Evolutionary conservation across 2,329 filamentous ascomycete genomes (phyloP), one percentile per base, ranked within the genome.

Genomic region (Exophiala spinifera): DNA sequence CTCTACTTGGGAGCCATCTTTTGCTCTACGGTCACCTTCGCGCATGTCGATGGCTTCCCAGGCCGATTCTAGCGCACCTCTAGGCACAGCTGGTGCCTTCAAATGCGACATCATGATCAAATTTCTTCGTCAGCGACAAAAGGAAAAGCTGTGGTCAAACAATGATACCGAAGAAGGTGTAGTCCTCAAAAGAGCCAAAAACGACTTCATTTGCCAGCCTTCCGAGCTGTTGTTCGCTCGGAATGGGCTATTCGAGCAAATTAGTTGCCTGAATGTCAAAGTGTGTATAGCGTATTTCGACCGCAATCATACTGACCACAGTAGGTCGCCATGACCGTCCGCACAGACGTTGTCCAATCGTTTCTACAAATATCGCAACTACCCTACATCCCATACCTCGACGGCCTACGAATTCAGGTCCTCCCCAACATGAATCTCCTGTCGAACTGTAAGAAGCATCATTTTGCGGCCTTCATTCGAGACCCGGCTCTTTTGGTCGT

Each of bases 301-400:
- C 14, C 4, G 11, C 11, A 15, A 17, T n/a, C 11, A 15, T 39
- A n/a, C 36, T 39, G 11, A 39, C 5, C 11, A 15, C 7, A 25
- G n/a, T 25, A 85, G 80, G 82, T 79, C 63, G 84, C 84, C 49
- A 85, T 87, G 79, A 88, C 85, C 3, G 76, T 87, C 59, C 84
- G 81, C 64, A 87, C 84, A 3, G 76, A 78, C 54, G 79, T 86
- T 36, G 83, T 87, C 63, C 79, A 81, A 60, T 75, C 83, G 20
- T 78, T 87, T 58, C 70, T 86, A 5, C 70, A 77, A 52, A 70
- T 74, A 45, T 76, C 72, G 44, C 72, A 76, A 20, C 61, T 73
- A 17, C 72, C 80, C n/a, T 84, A 79, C 60, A 80, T 87, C 7
- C 82, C 84, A 10, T 71, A 87, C n/a, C 68, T 76, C 13, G 73